Base-by-base conservation (phyloP, 306 rosid genomes). In the Oemleria cerasiformis region DNA sequence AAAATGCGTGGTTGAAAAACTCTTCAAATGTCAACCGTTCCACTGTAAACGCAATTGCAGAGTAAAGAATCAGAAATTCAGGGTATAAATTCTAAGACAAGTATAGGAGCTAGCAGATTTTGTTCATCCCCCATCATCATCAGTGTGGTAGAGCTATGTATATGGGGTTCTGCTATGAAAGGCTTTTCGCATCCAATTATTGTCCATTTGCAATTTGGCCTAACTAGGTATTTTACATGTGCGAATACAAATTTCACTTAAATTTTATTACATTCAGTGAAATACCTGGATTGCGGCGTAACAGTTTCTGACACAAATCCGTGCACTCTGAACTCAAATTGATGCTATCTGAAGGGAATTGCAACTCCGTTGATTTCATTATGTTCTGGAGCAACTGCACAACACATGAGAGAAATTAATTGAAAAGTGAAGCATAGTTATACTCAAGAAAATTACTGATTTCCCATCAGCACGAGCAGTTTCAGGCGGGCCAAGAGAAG, bases 361-460 rank as follows among this genome's bases (percentile, higher is more conserved):
- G 85, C 81, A 92, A 78, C 78, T 92, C 96, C 15, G 88, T 92
- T 60, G 99, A 84, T 77, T 90, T 95, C 84, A 92, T 50, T 73
- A 95, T 95, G 89, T 95, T 95, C 79, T 95, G 96, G 65, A 89
- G 92, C 84, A 95, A 85, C 99, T 95, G 99, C 83, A 82, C 64
- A 71, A 42, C 76, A 62, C 76, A 78, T 20, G 43, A 75, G 20
- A 54, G 67, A 80, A 25, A 64, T 23, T 50, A 62, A 59, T 43
- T 59, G 40, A 15, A 20, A 20, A 72, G 66, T 55, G 47, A 78
- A 67, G 50, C 21, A 71, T 63, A 65, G 53, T 71, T 12, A 66
- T 48, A 73, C 6, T 76, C 9, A 13, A 2, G 66, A 39, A 74
- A 78, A 30, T 43, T 45, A 57, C 55, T 44, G 78, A 19, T 66